Evolutionary conservation across 805 yeast genomes (phyloP).

Genomic region (Tanozyma kutaoensis): DNA sequence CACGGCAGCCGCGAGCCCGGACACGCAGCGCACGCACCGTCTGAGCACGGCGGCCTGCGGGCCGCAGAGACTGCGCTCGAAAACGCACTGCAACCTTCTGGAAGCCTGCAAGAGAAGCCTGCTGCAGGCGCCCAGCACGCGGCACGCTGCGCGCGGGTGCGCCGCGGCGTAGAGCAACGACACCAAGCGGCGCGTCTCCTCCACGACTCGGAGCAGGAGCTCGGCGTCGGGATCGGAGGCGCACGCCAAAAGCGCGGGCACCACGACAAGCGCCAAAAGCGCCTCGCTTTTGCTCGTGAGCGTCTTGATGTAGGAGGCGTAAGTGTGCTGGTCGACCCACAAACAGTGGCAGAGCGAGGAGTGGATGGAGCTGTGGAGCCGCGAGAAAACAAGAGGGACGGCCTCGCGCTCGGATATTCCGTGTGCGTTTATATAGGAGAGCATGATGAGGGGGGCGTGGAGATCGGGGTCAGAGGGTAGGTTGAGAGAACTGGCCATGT

Average conservation of each 20-base stretch:
- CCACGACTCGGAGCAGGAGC: conserved; percentile 4
- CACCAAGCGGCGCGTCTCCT: conserved; percentile 4
- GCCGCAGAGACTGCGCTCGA: background rate
- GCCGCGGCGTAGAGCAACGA: conserved; percentile 4
- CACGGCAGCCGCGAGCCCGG: too few relatives aligned
- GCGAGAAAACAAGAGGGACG: conserved; percentile 3
- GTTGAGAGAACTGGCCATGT: background rate
- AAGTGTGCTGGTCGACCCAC: conserved; percentile 3
- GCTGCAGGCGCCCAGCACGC: conserved; percentile 2
- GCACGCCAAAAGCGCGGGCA: conserved; percentile 4
- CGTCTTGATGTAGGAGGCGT: conserved; percentile 4
- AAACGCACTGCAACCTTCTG: conserved; percentile 1
- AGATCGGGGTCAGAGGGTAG: conserved; percentile 1
- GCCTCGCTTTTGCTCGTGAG: conserved; percentile 3
- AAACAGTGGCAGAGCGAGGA: conserved; percentile 5
- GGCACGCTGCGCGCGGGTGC: conserved; percentile 4
- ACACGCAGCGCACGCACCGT: background rate
- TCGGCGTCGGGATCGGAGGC: conserved; percentile 1
- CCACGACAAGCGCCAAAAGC: conserved; percentile 4
- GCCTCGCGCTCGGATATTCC: conserved; percentile 3
- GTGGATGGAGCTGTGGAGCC: conserved; percentile 3
- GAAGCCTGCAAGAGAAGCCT: conserved; percentile 1
- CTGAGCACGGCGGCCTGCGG: background rate
- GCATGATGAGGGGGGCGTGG: conserved; percentile 4
- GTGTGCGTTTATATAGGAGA: conserved; percentile 4